A percentile compares a stretch with the other conserved stretches of the same genome.
phyloP scores from a whole-genome alignment of 2,329 filamentous ascomycete genomes.

The Cytospora schulzeri region DNA sequence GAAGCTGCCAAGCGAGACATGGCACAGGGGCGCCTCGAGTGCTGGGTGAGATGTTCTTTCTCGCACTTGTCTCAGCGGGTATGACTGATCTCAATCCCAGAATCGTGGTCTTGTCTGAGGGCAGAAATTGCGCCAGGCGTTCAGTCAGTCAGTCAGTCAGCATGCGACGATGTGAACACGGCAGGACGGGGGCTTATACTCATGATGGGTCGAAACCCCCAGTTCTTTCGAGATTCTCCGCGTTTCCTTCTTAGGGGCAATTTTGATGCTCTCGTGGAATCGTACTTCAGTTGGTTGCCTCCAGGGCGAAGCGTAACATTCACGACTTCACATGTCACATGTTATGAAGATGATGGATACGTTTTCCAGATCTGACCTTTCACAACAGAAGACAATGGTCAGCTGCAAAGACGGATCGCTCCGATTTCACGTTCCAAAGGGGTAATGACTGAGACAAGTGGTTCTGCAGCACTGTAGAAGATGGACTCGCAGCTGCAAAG shows the following conservation, averaged over 20 bases:
- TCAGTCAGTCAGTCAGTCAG: neutral
- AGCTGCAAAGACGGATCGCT: neutral
- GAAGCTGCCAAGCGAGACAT: neutral
- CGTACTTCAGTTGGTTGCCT: neutral
- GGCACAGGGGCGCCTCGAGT: no score
- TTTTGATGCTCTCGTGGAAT: neutral
- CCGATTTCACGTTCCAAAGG: neutral
- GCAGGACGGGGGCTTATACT: neutral
- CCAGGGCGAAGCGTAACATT: neutral
- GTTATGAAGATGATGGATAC: no score
- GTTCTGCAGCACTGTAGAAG: neutral
- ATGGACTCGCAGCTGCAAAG: neutral
- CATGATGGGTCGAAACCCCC: neutral
- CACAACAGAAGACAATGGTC: neutral
- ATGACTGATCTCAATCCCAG: no score
- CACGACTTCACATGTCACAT: neutral
- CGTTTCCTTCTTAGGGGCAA: neutral
- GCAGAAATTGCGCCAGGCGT: neutral
- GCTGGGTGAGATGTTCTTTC: neutral
- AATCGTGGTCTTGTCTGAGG: neutral
- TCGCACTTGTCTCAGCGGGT: neutral
- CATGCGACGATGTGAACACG: neutral
- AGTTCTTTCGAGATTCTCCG: neutral
- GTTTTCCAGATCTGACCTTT: no score
- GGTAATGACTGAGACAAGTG: neutral